Evolutionary conservation across 805 yeast genomes (phyloP), one percentile per base, ranked within the genome.

Genomic region (Middelhovenomyces tepae): DNA sequence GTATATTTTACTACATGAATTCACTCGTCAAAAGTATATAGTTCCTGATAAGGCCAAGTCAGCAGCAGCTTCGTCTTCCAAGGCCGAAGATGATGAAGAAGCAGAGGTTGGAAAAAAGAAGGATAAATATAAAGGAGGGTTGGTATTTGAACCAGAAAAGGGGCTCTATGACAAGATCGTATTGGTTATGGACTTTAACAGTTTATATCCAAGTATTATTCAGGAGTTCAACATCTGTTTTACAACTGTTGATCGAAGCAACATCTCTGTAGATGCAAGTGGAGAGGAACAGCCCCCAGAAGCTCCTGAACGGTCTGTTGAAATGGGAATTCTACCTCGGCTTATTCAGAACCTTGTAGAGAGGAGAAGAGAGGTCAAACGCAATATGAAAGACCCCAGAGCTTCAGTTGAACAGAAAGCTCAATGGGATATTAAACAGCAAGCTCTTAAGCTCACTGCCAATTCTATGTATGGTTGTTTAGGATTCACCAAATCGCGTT

Each of bases 391-490:
- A 47, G 78, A 75, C 44, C 78, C 87, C 21, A 67, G 70, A 27
- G 73, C 77, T 15, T 66, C 77, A 0, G 64, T 75, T 0, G 59
- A 65, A 10, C 47, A 48, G 34, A 73, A 60, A 36, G 79, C 83
- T 0, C 95, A 89, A 51, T 85, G 80, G 65, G 97, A 91, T 56
- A 86, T 87, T 51, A 84, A 87, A 51, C 98, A 91, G 58, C 93
- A 81, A 55, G 97, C 98, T 0, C 71, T 91, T 54, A 91, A 91
- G 56, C 67, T 91, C 53, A 93, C 98, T 2, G 98, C 98, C 18
- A 91, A 91, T 59, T 91, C 98, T n/a, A 89, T 91, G 96, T 91
- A 91, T 61, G 98, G 98, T 53, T 91, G 97, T 71, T 69, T 91
- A 48, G 98, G 98, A 46, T 87, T 78, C 56, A 81, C 80, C 5